Conservation (phyloP, 2,329 filamentous ascomycete species). For the Pyrenophora teres region DNA sequence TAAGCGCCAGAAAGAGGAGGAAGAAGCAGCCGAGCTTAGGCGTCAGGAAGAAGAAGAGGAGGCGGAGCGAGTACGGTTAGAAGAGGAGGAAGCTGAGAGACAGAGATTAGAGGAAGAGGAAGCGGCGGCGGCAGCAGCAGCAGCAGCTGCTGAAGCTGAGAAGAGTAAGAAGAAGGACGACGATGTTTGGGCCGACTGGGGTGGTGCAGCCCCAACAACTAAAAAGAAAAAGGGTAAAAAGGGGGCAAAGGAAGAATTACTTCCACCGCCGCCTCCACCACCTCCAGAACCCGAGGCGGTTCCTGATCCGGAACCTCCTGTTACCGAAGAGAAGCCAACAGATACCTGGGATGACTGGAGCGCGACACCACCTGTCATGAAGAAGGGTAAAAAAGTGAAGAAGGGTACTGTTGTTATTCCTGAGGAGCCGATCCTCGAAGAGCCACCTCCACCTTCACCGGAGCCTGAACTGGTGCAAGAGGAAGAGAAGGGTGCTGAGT, state of each 20-base stretch:
- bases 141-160: slow-evolving; percentile 27
- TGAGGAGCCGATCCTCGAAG: slow-evolving; percentile 23
- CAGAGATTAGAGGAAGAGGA: slow-evolving; percentile 33
- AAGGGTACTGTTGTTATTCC: slow-evolving; percentile 51
- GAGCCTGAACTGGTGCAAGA: slow-evolving; percentile 34
- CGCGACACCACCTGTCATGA: slow-evolving; percentile 15
- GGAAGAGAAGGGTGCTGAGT: slow-evolving; percentile 41
- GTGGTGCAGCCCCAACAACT: slow-evolving; percentile 24
- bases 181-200: slow-evolving; percentile 43
- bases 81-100: slow-evolving; percentile 32
- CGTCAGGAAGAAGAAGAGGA: slow-evolving; percentile 33
- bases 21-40: slow-evolving; percentile 27
- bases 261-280: slow-evolving; percentile 40
- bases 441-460: slow-evolving; percentile 22
- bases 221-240: slow-evolving; percentile 44
- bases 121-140: slow-evolving; percentile 28
- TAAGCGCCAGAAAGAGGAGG: slow-evolving; percentile 26
- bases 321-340: slow-evolving; percentile 28
- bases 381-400: slow-evolving; percentile 42
- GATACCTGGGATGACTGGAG: slow-evolving; percentile 39
- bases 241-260: slow-evolving; percentile 28
- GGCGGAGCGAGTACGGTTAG: slow-evolving; percentile 32
- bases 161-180: slow-evolving; percentile 44
- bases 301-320: slow-evolving; percentile 32
- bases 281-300: slow-evolving; percentile 38